Conservation (phyloP, 2,329 filamentous ascomycete genomes). For the Colletotrichum somersetense region DNA sequence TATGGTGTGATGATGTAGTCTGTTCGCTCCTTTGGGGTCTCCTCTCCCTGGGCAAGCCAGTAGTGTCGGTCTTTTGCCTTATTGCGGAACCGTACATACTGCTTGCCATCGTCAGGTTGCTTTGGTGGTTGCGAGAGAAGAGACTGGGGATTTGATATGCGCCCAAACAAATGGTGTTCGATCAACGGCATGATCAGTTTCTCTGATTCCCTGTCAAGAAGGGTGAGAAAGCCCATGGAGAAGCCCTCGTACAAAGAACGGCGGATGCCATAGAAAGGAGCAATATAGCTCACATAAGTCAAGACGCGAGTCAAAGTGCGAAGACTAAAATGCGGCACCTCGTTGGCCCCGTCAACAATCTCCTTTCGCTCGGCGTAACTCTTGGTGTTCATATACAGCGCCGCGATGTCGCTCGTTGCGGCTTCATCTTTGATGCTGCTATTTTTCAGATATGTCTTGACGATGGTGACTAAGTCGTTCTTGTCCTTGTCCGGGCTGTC, state of each 20-base stretch:
- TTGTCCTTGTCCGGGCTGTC: slow-evolving; percentile 88
- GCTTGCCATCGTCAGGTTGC: slow-evolving; percentile 79
- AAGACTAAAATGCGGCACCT: slow-evolving; percentile 96
- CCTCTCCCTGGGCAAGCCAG: slow-evolving; percentile 85
- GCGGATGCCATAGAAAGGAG: slow-evolving; percentile 85
- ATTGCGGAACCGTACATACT: slow-evolving; percentile 84
- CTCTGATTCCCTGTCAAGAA: slow-evolving; percentile 87
- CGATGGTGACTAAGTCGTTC: slow-evolving; percentile 88
- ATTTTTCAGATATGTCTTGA: slow-evolving; percentile 86
- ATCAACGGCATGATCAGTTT: slow-evolving; percentile 83
- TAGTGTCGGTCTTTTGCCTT: slow-evolving; percentile 78
- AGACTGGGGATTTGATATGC: slow-evolving; percentile 75
- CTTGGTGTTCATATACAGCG: slow-evolving; percentile 90
- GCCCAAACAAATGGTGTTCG: slow-evolving; percentile 81
- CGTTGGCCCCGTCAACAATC: slow-evolving; percentile 93
- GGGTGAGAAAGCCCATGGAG: slow-evolving; percentile 96
- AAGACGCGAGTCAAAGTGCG: slow-evolving; percentile 92
- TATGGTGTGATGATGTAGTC: slow-evolving; percentile 98
- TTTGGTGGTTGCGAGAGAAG: slow-evolving; percentile 84
- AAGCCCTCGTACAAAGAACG: slow-evolving; percentile 94
- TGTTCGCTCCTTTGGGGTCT: slow-evolving; percentile 75
- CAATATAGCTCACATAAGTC: slow-evolving; percentile 87
- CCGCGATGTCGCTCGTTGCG: slow-evolving; percentile 83
- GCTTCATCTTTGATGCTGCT: slow-evolving; percentile 78
- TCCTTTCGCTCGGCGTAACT: slow-evolving; percentile 82